Conservation (phyloP, 768 basidiomycete species). For the Suillus plorans region DNA sequence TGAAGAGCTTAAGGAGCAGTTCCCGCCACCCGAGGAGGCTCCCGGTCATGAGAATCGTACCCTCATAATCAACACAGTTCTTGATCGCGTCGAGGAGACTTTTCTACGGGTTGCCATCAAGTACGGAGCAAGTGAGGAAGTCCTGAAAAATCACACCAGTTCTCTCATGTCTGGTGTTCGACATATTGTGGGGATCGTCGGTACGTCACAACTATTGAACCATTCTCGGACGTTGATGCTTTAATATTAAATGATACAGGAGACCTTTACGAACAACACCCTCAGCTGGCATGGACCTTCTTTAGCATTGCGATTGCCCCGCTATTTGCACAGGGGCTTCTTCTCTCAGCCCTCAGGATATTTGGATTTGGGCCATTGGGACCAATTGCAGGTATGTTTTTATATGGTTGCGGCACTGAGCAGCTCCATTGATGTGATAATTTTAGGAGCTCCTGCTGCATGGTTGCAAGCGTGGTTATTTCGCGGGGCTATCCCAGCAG, state of each 20-base stretch:
- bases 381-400: no score
- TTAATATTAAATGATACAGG: conserved; percentile 19
- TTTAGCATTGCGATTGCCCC: conserved; percentile 16
- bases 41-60: conserved; percentile 29
- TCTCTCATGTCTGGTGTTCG: conserved; percentile 25
- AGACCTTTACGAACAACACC: conserved; percentile 37
- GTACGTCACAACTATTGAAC: conserved; percentile 1
- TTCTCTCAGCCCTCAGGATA: conserved; percentile 30
- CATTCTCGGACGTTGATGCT: neutral
- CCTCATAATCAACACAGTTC: conserved; percentile 15
- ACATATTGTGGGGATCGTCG: conserved; percentile 24
- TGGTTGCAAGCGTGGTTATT: neutral
- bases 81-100: conserved; percentile 26
- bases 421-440: neutral
- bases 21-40: conserved; percentile 32
- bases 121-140: conserved; percentile 25
- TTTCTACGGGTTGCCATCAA: conserved; percentile 23
- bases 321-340: conserved; percentile 13
- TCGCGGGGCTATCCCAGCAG: neutral
- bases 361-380: conserved; percentile 34
- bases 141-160: conserved; percentile 19
- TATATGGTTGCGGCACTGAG: neutral
- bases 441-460: neutral
- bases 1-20: conserved; percentile 22
- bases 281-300: conserved; percentile 25